Base-by-base conservation (phyloP, 192 early-diverging fungal species). In the Podila clonocystis region DNA sequence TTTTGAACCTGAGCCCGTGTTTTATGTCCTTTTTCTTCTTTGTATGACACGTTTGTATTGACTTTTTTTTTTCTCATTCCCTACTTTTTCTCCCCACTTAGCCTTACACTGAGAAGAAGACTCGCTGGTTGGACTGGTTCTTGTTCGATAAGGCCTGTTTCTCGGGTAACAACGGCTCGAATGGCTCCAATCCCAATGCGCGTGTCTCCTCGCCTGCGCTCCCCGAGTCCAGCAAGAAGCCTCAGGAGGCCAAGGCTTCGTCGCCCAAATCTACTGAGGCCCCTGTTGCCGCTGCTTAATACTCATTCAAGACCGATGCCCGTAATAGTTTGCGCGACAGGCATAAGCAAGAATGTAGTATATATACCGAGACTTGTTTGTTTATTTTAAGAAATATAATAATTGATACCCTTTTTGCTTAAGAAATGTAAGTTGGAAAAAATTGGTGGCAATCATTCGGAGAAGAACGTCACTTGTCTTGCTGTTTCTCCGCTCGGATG, bases 61-160 rank as follows among this genome's bases (percentile, higher is more conserved):
- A 17, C n/a, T n/a, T 33, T 63, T 38, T 30, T 63, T 22, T 62
- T 4, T 24, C 45, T 50, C 34, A 17, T n/a, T 50, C 36, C 9
- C 29, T 19, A 31, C 20, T 20, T 65, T 65, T 65, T 12, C 55
- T 20, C 11, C 19, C n/a, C 24, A 13, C 20, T 55, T 78, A 78
- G 75, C 75, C 75, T 20, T 78, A 78, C 69, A 65, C 75, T n/a
- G 75, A 78, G 75, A 78, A 78, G 19, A 78, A 78, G 75, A 78
- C 69, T 9, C 68, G 75, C 9, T 78, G 75, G 75, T 68, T 78
- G 75, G 75, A 78, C 58, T 78, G 68, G 69, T 78, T 78, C 69
- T 34, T 78, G 26, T 78, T 62, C 24, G 75, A 78, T 65, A 78
- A 78, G 69, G 75, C 75, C 34, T 72, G 65, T 36, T 78, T 78